Conservation (phyloP, 2,329 filamentous ascomycete species). For the Neospermospora avenae region DNA sequence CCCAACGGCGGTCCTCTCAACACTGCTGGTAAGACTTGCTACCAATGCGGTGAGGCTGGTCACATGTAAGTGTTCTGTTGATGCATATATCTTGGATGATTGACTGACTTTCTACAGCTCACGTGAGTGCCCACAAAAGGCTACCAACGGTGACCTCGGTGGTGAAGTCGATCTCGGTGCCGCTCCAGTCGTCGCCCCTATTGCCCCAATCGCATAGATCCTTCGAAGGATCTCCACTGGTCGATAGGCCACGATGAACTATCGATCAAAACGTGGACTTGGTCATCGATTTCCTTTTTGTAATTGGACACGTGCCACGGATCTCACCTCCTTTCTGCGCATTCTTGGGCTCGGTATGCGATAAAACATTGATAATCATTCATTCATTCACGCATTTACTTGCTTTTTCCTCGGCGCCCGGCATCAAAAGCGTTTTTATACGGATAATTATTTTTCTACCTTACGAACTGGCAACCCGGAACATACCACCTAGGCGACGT, state of each 20-base stretch:
- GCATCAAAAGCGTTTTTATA: conserved; percentile 32
- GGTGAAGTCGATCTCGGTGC: conserved; percentile 34
- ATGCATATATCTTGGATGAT: not conserved
- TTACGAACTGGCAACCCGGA: conserved; percentile 35
- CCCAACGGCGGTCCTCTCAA: conserved; percentile 95
- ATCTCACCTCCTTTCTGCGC: conserved; percentile 31
- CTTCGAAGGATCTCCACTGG: conserved; percentile 25
- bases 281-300: conserved; percentile 34
- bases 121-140: conserved; percentile 63
- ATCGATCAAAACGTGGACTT: conserved; percentile 27
- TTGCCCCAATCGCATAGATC: conserved; percentile 44
- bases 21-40: conserved; percentile 97
- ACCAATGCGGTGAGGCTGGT: conserved; percentile 91
- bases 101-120: conserved; percentile 16
- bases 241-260: conserved; percentile 36
- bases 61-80: conserved; percentile 67
- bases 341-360: conserved; percentile 29
- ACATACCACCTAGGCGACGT: conserved; percentile 35
- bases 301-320: conserved; percentile 33
- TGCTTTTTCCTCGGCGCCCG: conserved; percentile 33
- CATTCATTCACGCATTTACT: conserved; percentile 28
- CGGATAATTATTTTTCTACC: conserved; percentile 34
- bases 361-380: conserved; percentile 22
- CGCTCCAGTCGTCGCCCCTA: conserved; percentile 38
- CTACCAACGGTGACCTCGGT: conserved; percentile 46